Percentiles rank a stretch among this genome's conserved stretches.
phyloP scores from a whole-genome alignment of 257 asterid genomes.

The Eucommia ulmoides region DNA sequence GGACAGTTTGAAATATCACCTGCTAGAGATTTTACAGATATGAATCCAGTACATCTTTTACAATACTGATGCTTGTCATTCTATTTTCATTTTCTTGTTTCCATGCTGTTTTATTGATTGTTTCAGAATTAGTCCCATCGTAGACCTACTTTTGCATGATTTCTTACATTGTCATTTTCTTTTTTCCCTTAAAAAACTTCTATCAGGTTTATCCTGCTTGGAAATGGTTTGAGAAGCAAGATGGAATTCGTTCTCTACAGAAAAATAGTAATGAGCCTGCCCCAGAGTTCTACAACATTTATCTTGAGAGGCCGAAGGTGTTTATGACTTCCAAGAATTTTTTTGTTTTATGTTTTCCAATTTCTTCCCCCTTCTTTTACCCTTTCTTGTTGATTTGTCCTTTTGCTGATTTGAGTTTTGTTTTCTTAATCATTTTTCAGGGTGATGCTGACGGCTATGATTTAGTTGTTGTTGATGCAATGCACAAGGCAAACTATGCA shows the following conservation, averaged over 20 bases:
- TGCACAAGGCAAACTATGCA: constrained; percentile 99
- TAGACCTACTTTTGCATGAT: no score
- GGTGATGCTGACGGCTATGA: constrained; percentile 99
- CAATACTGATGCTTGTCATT: no score
- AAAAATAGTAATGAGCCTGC: constrained; percentile 87
- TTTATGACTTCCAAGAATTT: constrained; percentile 7
- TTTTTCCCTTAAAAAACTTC: constrained; percentile 7
- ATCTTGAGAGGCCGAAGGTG: constrained; percentile 99
- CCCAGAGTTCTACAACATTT: constrained; percentile 94
- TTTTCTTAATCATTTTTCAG: constrained; percentile 30
- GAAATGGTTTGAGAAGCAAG: constrained; percentile 99
- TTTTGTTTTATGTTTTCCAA: not conserved
- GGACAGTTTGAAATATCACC: no score
- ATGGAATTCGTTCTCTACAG: constrained; percentile 93
- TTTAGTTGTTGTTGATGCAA: constrained; percentile 95
- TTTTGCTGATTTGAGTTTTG: constrained; percentile 5
- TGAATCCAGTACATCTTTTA: no score
- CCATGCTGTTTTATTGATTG: no score
- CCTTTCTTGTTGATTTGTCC: constrained; percentile 7
- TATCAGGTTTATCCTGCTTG: constrained; percentile 99
- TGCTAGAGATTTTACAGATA: no score
- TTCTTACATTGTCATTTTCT: not conserved
- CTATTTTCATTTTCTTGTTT: no score
- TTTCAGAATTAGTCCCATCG: no score
- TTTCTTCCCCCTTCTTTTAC: not conserved